phyloP scores from a whole-genome alignment of 306 rosid species.

The Abrus pulchellus region DNA sequence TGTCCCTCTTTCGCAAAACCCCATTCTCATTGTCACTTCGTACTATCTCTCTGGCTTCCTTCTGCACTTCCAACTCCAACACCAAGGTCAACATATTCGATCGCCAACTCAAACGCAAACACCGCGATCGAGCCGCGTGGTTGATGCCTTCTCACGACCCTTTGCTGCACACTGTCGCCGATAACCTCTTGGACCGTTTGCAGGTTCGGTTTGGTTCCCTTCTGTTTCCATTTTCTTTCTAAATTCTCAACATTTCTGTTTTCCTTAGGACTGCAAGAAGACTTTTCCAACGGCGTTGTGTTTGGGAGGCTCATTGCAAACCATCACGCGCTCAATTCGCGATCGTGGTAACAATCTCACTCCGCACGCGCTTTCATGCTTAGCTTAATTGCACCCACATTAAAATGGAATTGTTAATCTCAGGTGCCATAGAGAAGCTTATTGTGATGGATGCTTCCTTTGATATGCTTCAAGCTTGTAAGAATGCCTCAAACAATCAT shows the following conservation, averaged over 20 bases:
- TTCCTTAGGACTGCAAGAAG: slow-evolving; percentile 80
- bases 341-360: slow-evolving; percentile 60
- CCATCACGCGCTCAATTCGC: slow-evolving; percentile 65
- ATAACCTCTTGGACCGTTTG: slow-evolving; percentile 84
- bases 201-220: slow-evolving; percentile 53
- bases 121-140: slow-evolving; percentile 92
- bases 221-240: background rate
- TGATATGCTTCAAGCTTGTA: slow-evolving; percentile 81
- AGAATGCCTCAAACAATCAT: slow-evolving; percentile 54
- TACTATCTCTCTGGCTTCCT: slow-evolving; percentile 24
- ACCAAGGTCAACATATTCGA: slow-evolving; percentile 77
- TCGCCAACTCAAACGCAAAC: slow-evolving; percentile 70
- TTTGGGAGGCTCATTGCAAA: slow-evolving; percentile 82
- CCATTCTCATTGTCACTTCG: slow-evolving; percentile 9
- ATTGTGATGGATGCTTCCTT: slow-evolving; percentile 84
- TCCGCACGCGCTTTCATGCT: background rate
- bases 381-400: background rate
- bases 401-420: slow-evolving; percentile 16
- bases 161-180: slow-evolving; percentile 73
- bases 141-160: slow-evolving; percentile 76
- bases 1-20: slow-evolving; percentile 11
- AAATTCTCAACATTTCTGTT: background rate
- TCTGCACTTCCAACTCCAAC: slow-evolving; percentile 53
- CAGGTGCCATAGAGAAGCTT: slow-evolving; percentile 83
- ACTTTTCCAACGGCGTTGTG: slow-evolving; percentile 88